phyloP scores from a whole-genome alignment of 164 flowering plant species.

The Kalanchoe fedtschenkoi region DNA sequence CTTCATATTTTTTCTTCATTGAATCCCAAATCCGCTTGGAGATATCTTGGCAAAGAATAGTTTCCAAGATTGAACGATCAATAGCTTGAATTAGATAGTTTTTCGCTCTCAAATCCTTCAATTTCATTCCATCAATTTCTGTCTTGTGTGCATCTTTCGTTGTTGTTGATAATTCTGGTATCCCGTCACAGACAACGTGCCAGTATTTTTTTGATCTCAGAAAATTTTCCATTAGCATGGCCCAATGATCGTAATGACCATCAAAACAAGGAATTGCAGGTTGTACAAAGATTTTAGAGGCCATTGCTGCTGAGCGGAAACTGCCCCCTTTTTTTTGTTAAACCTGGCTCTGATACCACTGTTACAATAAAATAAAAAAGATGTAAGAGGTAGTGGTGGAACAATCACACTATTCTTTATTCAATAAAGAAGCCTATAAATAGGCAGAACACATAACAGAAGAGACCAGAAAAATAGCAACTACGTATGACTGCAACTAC shows the following conservation, averaged over 20 bases:
- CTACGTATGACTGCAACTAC: too few relatives aligned
- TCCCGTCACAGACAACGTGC: background rate
- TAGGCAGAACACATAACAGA: too few relatives aligned
- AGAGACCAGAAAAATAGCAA: too few relatives aligned
- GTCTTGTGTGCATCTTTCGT: background rate
- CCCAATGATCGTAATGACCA: constrained; percentile 9
- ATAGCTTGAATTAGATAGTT: too few relatives aligned
- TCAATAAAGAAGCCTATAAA: too few relatives aligned
- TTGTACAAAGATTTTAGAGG: background rate
- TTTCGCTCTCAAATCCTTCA: constrained; percentile 4
- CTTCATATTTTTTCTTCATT: background rate
- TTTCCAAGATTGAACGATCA: too few relatives aligned
- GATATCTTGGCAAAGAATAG: background rate
- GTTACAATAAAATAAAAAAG: too few relatives aligned
- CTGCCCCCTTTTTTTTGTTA: too few relatives aligned
- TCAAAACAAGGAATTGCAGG: background rate
- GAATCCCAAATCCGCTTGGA: background rate
- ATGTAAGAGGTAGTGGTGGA: too few relatives aligned
- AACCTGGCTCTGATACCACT: too few relatives aligned
- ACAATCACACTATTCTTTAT: too few relatives aligned
- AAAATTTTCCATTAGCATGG: constrained; percentile 8
- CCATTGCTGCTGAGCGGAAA: too few relatives aligned
- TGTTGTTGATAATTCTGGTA: background rate
- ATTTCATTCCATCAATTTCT: background rate
- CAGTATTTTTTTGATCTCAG: constrained; percentile 1